Base-by-base conservation (phyloP, 2,329 filamentous ascomycete species). In the Alternaria gaisen region DNA sequence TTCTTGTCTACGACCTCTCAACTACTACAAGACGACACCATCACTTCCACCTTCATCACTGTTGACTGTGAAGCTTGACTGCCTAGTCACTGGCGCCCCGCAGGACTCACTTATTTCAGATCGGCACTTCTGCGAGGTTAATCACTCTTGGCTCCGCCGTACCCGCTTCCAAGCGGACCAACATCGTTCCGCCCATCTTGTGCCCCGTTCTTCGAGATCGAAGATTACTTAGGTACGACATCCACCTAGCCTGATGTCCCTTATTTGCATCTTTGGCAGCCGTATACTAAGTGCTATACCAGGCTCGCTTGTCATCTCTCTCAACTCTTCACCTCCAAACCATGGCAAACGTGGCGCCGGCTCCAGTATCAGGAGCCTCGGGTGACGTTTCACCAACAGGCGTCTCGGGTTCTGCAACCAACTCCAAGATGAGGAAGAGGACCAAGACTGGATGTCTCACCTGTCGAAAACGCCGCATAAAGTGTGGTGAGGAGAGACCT, bases 381-480 rank as follows among this genome's bases (percentile, higher is more conserved):
- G 71, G 70, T 53, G 69, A 76, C 56, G 62, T 71, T 50, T 75
- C 75, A 64, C 74, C 76, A 53, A 69, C 71, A 11, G 66, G 52
- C 46, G 43, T 48, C 20, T 55, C 70, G 50, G 66, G 62, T 32
- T 53, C 66, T 43, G 56, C 70, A 36, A 58, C 68, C 24, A 73
- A 70, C 54, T 60, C 72, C 55, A 78, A 79, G 65, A 73, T 77
- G 71, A 74, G 78, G 56, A 80, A 80, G 67, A 74, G 94, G 71
- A 97, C 94, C 53, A 97, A 97, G 81, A 97, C 94, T 2, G 94
- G 94, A 14, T 97, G 94, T 77, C 81, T 97, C 62, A 97, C 95
- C 59, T 99, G 95, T 80, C 91, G 95, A 65, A 94, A 92, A 80
- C 90, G 95, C 54, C 91, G 95, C 64, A 98, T 99, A 80, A 99